Evolutionary conservation across 139 green algal genomes (phyloP).

Genomic region (Chlamydomonas urium): DNA sequence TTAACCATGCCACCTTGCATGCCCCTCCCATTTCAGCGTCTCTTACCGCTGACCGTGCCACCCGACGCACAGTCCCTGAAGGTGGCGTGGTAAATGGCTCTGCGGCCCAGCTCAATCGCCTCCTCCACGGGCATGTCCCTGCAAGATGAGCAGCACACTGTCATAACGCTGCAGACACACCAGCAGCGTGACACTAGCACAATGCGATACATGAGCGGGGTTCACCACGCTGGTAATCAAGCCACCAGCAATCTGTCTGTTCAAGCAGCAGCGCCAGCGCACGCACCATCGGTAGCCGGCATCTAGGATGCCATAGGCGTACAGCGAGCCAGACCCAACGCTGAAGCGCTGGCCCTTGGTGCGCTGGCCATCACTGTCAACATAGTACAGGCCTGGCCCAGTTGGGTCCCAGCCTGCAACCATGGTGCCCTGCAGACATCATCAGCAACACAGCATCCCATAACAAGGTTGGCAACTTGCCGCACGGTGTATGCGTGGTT

Average conservation of each 20-base stretch:
- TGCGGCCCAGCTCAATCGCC: slow-evolving; percentile 85
- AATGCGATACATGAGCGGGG: no score
- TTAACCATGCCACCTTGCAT: not conserved
- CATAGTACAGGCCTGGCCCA: slow-evolving; percentile 95
- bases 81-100: slow-evolving; percentile 98
- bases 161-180: not conserved
- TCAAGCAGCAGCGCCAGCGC: not conserved
- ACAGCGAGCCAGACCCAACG: slow-evolving; percentile 93
- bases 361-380: slow-evolving; percentile 94
- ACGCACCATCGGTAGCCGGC: slow-evolving; percentile 78
- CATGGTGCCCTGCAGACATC: slow-evolving; percentile 86
- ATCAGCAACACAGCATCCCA: not conserved
- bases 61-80: slow-evolving; percentile 95
- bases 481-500: no score
- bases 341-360: slow-evolving; percentile 92
- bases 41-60: slow-evolving; percentile 85
- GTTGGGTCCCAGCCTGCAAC: slow-evolving; percentile 83
- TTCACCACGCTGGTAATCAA: no score
- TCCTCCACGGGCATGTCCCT: slow-evolving; percentile 91
- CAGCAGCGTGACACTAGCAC: not conserved
- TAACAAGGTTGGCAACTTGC: no score
- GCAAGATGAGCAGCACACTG: not conserved
- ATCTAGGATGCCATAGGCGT: slow-evolving; percentile 97
- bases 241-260: no score
- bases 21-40: not conserved